Conservation (phyloP, 2,329 filamentous ascomycete genomes). For the Aspergillus aculeatus region DNA sequence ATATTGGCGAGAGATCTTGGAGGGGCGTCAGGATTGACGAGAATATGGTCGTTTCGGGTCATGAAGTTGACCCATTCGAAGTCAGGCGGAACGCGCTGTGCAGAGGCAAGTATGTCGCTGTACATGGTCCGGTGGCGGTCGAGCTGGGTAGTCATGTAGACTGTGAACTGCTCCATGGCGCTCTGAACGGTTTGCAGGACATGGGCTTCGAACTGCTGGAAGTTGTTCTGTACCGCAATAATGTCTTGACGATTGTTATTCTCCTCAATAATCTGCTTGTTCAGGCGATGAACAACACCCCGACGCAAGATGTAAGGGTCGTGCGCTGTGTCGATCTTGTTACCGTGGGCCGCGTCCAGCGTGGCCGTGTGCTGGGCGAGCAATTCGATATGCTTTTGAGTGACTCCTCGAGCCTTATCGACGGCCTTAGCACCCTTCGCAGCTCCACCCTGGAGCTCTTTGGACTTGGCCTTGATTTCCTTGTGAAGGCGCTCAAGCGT, state of each 20-base stretch:
- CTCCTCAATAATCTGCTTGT: slow-evolving; percentile 90
- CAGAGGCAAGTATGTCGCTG: slow-evolving; percentile 73
- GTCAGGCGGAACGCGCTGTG: slow-evolving; percentile 75
- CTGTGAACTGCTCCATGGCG: slow-evolving; percentile 78
- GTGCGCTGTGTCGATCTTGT: slow-evolving; percentile 66
- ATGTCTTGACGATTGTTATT: slow-evolving; percentile 95
- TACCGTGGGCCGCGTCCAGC: slow-evolving; percentile 69
- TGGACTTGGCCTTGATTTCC: slow-evolving; percentile 95
- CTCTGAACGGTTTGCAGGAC: slow-evolving; percentile 79
- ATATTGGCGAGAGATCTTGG: slow-evolving; percentile 72
- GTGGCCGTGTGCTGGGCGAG: slow-evolving; percentile 80
- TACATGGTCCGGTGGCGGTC: slow-evolving; percentile 81
- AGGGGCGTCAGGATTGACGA: slow-evolving; percentile 75
- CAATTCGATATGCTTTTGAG: slow-evolving; percentile 95
- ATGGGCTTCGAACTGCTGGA: slow-evolving; percentile 82
- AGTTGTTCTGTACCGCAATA: slow-evolving; percentile 85
- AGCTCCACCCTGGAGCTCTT: slow-evolving; percentile 79
- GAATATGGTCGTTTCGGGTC: slow-evolving; percentile 65
- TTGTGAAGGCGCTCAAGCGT: slow-evolving; percentile 87
- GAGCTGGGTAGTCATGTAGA: slow-evolving; percentile 74
- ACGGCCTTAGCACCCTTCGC: slow-evolving; percentile 85
- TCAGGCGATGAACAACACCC: slow-evolving; percentile 76
- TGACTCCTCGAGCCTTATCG: slow-evolving; percentile 78
- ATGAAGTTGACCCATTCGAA: slow-evolving; percentile 92
- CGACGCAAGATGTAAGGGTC: slow-evolving; percentile 88